Percentiles rank a stretch among this genome's conserved stretches.
These are phyloP conservation scores for Ceratopteris richardii DNA, from an alignment of 75 land plant genomes.

Conservation along the genomic window DNA sequence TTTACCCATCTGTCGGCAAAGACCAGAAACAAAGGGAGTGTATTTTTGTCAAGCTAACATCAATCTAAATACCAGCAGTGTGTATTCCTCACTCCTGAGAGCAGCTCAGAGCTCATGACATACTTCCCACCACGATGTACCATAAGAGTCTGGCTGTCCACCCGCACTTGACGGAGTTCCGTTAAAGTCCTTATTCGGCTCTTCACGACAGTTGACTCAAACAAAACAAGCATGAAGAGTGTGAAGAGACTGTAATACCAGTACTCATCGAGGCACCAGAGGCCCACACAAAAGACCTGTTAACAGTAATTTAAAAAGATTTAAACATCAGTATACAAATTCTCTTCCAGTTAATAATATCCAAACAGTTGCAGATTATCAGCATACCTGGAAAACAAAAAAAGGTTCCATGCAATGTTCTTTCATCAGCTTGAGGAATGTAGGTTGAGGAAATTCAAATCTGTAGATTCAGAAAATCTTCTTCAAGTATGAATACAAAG, in stretches of 20 bases:
- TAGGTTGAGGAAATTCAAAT: constrained; percentile 97
- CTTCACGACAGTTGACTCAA: constrained; percentile 99
- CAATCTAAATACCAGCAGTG: too few species aligned
- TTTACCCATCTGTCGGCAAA: constrained; percentile 88
- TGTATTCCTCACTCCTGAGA: too few species aligned
- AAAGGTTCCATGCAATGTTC: constrained; percentile 97
- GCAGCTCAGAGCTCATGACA: too few species aligned
- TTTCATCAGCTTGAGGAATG: constrained; percentile 89
- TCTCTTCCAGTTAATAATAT: neutral
- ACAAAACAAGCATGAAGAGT: constrained; percentile 88
- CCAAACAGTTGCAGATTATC: neutral
- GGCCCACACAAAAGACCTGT: constrained; percentile 96
- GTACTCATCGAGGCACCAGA: constrained; percentile 98
- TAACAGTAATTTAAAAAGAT: neutral
- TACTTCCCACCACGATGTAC: constrained; percentile 97
- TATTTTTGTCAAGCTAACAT: too few species aligned
- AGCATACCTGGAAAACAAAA: constrained; percentile 91
- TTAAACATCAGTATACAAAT: neutral
- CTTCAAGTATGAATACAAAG: too few species aligned
- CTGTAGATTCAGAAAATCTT: constrained; percentile 16
- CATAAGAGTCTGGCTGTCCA: constrained; percentile 80
- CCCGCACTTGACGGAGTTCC: constrained; percentile 89
- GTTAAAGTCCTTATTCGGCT: constrained; percentile 74
- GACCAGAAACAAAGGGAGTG: too few species aligned
- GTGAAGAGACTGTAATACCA: constrained; percentile 99